These are phyloP conservation scores for Rhazya stricta DNA, from an alignment of 257 asterid genomes.

Conservation along the genomic window DNA sequence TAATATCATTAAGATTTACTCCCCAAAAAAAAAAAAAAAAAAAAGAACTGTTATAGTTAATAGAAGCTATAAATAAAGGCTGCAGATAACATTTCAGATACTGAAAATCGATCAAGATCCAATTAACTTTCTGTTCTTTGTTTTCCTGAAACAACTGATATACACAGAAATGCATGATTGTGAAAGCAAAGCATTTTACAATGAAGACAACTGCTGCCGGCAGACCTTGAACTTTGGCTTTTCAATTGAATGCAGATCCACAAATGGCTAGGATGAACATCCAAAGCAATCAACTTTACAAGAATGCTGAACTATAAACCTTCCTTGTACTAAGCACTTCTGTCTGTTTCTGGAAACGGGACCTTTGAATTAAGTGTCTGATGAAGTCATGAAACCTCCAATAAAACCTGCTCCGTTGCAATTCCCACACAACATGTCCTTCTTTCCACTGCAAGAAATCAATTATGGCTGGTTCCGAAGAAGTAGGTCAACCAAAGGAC, in stretches of 20 bases:
- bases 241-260: neutral
- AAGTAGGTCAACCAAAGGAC: neutral
- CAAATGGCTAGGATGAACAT: neutral
- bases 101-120: neutral
- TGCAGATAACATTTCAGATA: neutral
- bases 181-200: too few species aligned
- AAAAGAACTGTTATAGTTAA: neutral
- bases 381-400: conserved; percentile 80
- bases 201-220: neutral
- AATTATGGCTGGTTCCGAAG: neutral
- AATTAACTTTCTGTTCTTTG: too few species aligned
- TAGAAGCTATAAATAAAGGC: neutral
- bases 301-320: neutral
- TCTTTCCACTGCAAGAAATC: conserved; percentile 54
- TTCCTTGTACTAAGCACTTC: neutral
- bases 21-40: too few species aligned
- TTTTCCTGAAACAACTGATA: neutral
- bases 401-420: conserved; percentile 91
- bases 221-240: neutral
- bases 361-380: conserved; percentile 22
- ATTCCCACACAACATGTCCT: conserved; percentile 68
- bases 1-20: too few species aligned
- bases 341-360: neutral
- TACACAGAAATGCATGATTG: neutral
- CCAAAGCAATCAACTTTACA: neutral